A percentile compares a stretch with the other conserved stretches of the same genome.
These are phyloP conservation scores for Brasenia schreberi DNA, from an alignment of 164 flowering plant genomes.

Conservation along the genomic window DNA sequence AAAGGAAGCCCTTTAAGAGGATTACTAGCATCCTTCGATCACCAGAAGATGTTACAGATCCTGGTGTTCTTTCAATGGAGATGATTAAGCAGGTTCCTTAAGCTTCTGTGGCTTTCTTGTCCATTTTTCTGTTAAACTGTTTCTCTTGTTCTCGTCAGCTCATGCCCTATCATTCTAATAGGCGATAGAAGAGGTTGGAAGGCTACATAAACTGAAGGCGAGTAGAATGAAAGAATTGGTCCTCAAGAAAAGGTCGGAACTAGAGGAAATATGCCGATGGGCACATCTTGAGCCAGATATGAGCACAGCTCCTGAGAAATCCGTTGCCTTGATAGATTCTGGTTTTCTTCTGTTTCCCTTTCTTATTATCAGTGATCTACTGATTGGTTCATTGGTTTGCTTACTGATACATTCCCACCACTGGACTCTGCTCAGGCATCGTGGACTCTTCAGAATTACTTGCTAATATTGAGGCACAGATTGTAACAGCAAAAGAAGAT, in stretches of 20 bases:
- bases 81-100: constrained; percentile 59
- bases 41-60: constrained; percentile 49
- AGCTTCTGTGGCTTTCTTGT: neutral
- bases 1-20: constrained; percentile 31
- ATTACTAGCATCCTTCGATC: constrained; percentile 27
- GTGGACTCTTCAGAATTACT: constrained; percentile 85
- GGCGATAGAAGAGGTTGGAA: constrained; percentile 73
- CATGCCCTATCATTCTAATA: constrained; percentile 13
- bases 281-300: constrained; percentile 76
- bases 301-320: constrained; percentile 75
- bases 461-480: constrained; percentile 71
- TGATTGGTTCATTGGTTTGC: neutral
- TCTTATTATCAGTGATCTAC: neutral
- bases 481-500: constrained; percentile 58
- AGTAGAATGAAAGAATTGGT: constrained; percentile 93
- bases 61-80: constrained; percentile 58
- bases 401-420: no score
- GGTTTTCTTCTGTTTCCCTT: constrained; percentile 23
- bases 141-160: no score
- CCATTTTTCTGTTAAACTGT: no score
- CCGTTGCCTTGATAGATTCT: constrained; percentile 79
- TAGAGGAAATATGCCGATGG: constrained; percentile 67
- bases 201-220: constrained; percentile 70
- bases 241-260: constrained; percentile 65
- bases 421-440: constrained; percentile 30